Base-by-base conservation (phyloP, 2,329 filamentous ascomycete genomes). In the Hymenoscyphus albidus region DNA sequence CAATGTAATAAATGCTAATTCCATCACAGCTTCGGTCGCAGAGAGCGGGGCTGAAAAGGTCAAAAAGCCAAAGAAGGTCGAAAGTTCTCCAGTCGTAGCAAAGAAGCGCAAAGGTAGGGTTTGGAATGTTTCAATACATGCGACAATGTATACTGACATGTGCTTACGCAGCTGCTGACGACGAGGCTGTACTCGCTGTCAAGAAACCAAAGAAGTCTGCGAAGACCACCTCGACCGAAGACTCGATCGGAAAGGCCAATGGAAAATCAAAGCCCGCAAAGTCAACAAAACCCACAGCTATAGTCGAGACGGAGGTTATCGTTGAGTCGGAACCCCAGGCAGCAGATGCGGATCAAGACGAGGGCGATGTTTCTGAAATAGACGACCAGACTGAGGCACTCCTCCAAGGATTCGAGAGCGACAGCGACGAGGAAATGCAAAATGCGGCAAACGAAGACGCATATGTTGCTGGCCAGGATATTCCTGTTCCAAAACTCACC, bases 341-440 rank as follows among this genome's bases (percentile, higher is more conserved):
- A 44, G 67, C 70, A 42, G 59, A 56, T 54, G 66, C 55, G 1
- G 64, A 63, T 7, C 69, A 70, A 13, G 65, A 65, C 4, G 69
- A 71, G 10, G 67, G 64, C 18, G 67, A 67, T 44, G 76, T 77
- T 31, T 77, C 74, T 9, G 74, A 75, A 32, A 73, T 77, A 54
- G 81, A 81, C 68, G 82, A 85, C 67, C 81, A 83, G 68, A 84
- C 82, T n/a, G 77, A 78, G 39, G 81, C 79, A 22, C 76, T 85
- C 31, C 77, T 85, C 67, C 79, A 79, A 65, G 83, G 83, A 10
- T 85, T 85, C 65, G 83, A 85, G 74, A 83, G 81, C 70, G 81
- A 80, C 61, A 79, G 77, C 62, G 83, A 84, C 48, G 81, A 83
- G 48, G 66, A 73, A 63, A 67, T 62, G 5, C 31, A 68, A 18